These are phyloP conservation scores for Gracilariopsis chorda DNA, from an alignment of 23 red algal species.

Conservation along the genomic window DNA sequence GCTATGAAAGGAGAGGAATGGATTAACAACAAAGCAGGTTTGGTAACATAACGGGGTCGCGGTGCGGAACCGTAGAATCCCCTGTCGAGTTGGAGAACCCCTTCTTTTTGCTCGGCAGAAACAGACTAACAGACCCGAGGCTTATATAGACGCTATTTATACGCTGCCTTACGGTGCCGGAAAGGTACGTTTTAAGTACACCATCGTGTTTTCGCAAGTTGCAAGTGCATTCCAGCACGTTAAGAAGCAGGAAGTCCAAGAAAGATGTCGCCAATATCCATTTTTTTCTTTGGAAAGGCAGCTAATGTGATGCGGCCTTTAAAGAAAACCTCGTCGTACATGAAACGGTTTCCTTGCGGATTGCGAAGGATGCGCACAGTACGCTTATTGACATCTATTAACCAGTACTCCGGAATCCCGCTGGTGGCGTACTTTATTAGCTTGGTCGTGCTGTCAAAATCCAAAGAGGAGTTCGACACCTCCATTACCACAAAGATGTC, in stretches of 20 bases:
- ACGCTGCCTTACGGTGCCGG: neutral
- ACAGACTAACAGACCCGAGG: too few relatives aligned
- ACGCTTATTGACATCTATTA: slow-evolving; percentile 17
- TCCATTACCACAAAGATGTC: slow-evolving; percentile 31
- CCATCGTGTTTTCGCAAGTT: slow-evolving; percentile 21
- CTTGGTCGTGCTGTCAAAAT: slow-evolving; percentile 21
- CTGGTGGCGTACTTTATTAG: neutral
- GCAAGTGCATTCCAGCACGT: slow-evolving; percentile 25
- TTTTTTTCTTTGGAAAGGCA: slow-evolving; percentile 1
- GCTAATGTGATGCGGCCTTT: neutral
- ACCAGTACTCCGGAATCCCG: slow-evolving; percentile 16
- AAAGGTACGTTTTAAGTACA: slow-evolving; percentile 10
- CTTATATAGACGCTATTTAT: too few relatives aligned
- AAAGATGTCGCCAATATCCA: slow-evolving; percentile 25
- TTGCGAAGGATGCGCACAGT: slow-evolving; percentile 12
- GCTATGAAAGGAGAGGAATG: too few relatives aligned
- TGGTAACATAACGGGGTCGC: too few relatives aligned
- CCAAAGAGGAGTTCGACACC: neutral
- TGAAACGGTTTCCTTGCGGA: slow-evolving; percentile 34
- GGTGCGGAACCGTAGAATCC: too few relatives aligned
- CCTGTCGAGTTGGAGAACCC: too few relatives aligned
- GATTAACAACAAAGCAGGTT: too few relatives aligned
- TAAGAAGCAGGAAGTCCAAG: slow-evolving; percentile 3
- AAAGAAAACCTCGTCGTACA: slow-evolving; percentile 12
- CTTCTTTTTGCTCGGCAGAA: too few relatives aligned